These are phyloP conservation scores for Dactylonectria macrodidyma DNA, from an alignment of 2,329 filamentous ascomycete species.

Conservation along the genomic window DNA sequence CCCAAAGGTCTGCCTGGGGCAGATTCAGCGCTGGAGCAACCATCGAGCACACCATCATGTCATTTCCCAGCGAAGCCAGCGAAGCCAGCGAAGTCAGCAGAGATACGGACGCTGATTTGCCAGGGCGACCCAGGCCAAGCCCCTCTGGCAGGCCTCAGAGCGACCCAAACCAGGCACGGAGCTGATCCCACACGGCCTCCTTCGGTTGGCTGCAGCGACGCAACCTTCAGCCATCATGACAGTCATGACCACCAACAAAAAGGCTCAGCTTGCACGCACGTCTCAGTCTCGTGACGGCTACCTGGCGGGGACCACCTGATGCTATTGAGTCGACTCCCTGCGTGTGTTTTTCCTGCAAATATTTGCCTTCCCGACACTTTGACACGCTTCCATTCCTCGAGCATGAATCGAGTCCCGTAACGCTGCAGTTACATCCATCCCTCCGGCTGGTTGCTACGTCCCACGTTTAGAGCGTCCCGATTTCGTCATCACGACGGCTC, in stretches of 20 bases:
- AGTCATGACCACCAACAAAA: constrained; percentile 30
- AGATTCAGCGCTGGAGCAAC: constrained; percentile 1
- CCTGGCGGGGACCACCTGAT: constrained; percentile 42
- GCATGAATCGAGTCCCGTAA: constrained; percentile 6
- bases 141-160: constrained; percentile 7
- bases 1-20: background rate
- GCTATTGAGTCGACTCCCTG: constrained; percentile 24
- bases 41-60: constrained; percentile 8
- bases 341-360: background rate
- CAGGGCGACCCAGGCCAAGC: constrained; percentile 3
- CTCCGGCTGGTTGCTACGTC: background rate
- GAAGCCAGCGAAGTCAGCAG: background rate
- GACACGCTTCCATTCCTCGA: background rate
- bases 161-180: constrained; percentile 28
- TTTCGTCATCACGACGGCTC: constrained; percentile 24
- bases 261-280: constrained; percentile 12
- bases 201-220: constrained; percentile 47
- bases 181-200: constrained; percentile 33
- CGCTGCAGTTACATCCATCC: too few species aligned
- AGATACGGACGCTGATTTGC: constrained; percentile 20
- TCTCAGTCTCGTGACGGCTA: constrained; percentile 41
- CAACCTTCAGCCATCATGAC: constrained; percentile 36
- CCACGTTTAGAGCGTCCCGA: constrained; percentile 9
- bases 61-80: too few species aligned
- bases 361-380: background rate